Evolutionary conservation across 2,329 filamentous ascomycete genomes (phyloP).

Genomic region (Diaporthe sp.): DNA sequence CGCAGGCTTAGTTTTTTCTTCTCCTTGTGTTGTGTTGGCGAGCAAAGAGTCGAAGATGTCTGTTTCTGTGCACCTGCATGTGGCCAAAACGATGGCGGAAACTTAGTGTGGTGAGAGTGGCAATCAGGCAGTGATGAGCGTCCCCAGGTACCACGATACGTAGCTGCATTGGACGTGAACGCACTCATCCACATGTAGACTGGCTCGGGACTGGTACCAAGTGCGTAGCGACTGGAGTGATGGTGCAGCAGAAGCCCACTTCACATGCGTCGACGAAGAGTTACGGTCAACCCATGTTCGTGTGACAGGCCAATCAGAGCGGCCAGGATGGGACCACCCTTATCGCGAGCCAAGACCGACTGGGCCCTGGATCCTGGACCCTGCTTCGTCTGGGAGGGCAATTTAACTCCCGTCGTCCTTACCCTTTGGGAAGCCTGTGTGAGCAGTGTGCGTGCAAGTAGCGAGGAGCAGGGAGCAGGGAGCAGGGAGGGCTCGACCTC

Average conservation of each 20-base stretch:
- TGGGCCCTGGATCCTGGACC: constrained; percentile 28
- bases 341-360: constrained; percentile 20
- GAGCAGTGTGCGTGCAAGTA: no score
- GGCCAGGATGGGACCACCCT: constrained; percentile 21
- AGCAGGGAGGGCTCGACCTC: constrained; percentile 16
- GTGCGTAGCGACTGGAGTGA: constrained; percentile 15
- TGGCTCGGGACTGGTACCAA: neutral
- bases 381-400: constrained; percentile 20
- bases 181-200: neutral
- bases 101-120: constrained; percentile 18
- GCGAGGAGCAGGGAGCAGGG: neutral
- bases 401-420: constrained; percentile 24
- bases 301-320: neutral
- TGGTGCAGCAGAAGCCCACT: constrained; percentile 25
- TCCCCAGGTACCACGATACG: neutral
- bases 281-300: constrained; percentile 28
- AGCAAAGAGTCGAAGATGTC: neutral
- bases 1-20: neutral
- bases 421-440: neutral
- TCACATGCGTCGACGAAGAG: constrained; percentile 31
- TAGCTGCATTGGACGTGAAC: neutral
- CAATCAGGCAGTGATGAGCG: constrained; percentile 28
- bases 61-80: constrained; percentile 26
- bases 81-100: constrained; percentile 27
- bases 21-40: neutral